Evolutionary conservation across 2,329 filamentous ascomycete genomes (phyloP).

Genomic region (Fusarium sp.): DNA sequence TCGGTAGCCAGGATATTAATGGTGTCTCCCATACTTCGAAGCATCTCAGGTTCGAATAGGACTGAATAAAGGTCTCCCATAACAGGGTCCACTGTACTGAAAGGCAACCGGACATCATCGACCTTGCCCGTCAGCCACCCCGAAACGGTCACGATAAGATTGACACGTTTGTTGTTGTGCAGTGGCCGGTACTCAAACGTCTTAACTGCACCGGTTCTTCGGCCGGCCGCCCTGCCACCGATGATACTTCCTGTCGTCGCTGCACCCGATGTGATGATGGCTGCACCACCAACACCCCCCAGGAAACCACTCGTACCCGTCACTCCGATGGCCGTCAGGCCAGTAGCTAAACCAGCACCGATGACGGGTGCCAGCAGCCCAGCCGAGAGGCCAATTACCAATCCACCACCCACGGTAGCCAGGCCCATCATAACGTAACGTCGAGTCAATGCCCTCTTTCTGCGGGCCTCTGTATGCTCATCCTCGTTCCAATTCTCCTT

Average conservation of each 20-base stretch:
- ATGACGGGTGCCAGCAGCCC: constrained; percentile 93
- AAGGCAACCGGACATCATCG: constrained; percentile 95
- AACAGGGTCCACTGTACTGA: constrained; percentile 94
- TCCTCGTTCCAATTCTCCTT: constrained; percentile 99
- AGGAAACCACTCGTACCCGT: constrained; percentile 90
- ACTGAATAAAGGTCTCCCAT: constrained; percentile 99
- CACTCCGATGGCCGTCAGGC: constrained; percentile 94
- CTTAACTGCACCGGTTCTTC: constrained; percentile 89
- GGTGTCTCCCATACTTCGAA: constrained; percentile 96
- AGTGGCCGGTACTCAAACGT: constrained; percentile 97
- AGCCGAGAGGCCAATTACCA: constrained; percentile 95
- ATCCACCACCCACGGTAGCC: constrained; percentile 92
- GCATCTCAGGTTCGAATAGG: constrained; percentile 97
- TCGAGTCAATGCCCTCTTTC: constrained; percentile 83
- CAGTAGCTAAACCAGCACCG: constrained; percentile 91
- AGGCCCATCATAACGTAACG: constrained; percentile 96
- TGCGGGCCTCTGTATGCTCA: constrained; percentile 87
- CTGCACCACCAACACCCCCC: constrained; percentile 90
- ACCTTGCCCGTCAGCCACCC: constrained; percentile 99
- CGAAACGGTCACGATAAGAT: constrained; percentile 93
- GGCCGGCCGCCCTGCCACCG: constrained; percentile 84
- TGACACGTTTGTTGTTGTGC: constrained; percentile 98
- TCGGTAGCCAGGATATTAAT: constrained; percentile 99
- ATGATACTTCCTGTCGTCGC: constrained; percentile 89
- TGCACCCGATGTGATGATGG: constrained; percentile 91